phyloP scores from a whole-genome alignment of 1,284 basidiomycete species.

The Naganishia albida region DNA sequence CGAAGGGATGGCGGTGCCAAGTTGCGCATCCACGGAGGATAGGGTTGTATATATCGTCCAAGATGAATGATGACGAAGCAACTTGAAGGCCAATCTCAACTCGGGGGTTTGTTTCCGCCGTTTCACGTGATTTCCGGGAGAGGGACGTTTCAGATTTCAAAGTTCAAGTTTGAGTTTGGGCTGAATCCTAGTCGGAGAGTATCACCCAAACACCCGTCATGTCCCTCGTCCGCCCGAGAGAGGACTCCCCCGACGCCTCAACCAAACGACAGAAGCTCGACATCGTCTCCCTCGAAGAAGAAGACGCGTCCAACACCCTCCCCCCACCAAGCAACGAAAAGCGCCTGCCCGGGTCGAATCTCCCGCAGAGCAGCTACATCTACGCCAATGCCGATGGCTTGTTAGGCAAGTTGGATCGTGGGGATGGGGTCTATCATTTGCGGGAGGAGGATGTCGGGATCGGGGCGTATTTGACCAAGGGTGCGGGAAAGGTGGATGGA shows the following conservation, averaged over 20 bases:
- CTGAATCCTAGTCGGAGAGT: no score
- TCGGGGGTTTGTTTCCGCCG: no score
- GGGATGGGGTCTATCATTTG: slow-evolving; percentile 61
- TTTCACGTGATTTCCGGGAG: not conserved
- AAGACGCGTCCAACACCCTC: slow-evolving; percentile 22
- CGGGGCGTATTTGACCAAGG: slow-evolving; percentile 75
- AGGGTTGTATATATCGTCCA: not conserved
- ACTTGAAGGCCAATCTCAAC: not conserved
- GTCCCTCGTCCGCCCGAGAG: slow-evolving; percentile 10
- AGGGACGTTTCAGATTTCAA: not conserved
- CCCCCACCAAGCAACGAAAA: not conserved
- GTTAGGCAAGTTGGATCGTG: slow-evolving; percentile 16
- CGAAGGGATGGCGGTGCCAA: not conserved
- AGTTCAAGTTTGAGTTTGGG: not conserved
- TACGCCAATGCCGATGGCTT: slow-evolving; percentile 30
- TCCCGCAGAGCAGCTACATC: slow-evolving; percentile 36
- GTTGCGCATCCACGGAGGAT: not conserved
- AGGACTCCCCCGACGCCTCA: not conserved
- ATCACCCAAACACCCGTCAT: no score
- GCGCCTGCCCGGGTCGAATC: slow-evolving; percentile 12
- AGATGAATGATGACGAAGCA: not conserved
- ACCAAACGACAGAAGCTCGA: slow-evolving; percentile 7
- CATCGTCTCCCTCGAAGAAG: not conserved
- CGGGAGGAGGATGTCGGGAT: slow-evolving; percentile 86
- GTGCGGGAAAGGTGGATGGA: slow-evolving; percentile 73